Conservation (phyloP, 1,139 yeast genomes). For the Pichia sp. region DNA sequence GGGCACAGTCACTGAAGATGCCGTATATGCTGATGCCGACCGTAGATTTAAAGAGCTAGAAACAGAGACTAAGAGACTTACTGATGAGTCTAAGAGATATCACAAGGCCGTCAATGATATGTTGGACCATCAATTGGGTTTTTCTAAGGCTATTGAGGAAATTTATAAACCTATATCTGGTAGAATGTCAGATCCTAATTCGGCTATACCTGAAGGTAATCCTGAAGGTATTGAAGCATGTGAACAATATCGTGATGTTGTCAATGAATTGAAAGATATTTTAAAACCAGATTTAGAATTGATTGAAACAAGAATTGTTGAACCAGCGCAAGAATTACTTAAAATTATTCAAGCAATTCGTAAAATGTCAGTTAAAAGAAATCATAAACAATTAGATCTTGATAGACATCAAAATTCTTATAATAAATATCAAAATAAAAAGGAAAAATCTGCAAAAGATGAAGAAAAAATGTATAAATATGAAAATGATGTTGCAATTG, state of each 20-base stretch:
- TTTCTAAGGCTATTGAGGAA: constrained; percentile 89
- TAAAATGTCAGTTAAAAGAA: constrained; percentile 92
- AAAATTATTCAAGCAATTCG: constrained; percentile 75
- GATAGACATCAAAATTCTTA: constrained; percentile 74
- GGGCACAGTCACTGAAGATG: constrained; percentile 81
- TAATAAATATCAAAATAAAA: constrained; percentile 71
- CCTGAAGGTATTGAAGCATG: constrained; percentile 95
- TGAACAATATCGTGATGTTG: constrained; percentile 84
- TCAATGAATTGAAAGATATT: constrained; percentile 75
- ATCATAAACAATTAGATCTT: constrained; percentile 89
- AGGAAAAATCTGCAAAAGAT: constrained; percentile 70
- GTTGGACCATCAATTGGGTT: constrained; percentile 89
- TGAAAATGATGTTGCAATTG: constrained; percentile 83
- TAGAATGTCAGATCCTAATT: constrained; percentile 79
- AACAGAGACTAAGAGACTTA: constrained; percentile 78
- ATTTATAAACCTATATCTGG: constrained; percentile 96
- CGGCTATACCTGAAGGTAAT: constrained; percentile 82
- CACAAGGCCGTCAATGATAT: constrained; percentile 88
- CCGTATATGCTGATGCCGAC: constrained; percentile 92
- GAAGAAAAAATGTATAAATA: constrained; percentile 86
- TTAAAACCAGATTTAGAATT: constrained; percentile 89
- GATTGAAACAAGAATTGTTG: constrained; percentile 82
- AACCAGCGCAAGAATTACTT: constrained; percentile 87
- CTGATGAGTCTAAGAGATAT: constrained; percentile 85
- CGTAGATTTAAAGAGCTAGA: constrained; percentile 92